Base-by-base conservation (phyloP, 495 filamentous ascomycete genomes). In the Darksidea phi region DNA sequence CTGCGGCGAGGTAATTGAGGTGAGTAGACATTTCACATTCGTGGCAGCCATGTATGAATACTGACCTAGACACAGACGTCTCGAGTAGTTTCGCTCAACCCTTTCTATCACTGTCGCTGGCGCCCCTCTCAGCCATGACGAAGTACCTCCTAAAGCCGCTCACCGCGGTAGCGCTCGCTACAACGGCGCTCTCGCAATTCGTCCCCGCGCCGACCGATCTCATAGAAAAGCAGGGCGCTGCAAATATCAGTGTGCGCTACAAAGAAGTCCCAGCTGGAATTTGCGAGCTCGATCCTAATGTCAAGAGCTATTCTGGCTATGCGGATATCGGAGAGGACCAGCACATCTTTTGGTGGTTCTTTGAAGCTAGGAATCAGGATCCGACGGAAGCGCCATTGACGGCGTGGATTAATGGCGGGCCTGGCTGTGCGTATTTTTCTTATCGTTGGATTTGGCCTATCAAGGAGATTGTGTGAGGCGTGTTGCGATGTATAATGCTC, bases 331-430 rank as follows among this genome's bases (percentile, higher is more conserved):
- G 64, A 1, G 80, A 82, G 50, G 67, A 84, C 64, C 70, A 86
- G 66, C 84, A 88, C 64, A 83, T 85, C 45, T 87, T 87, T 73
- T 87, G 67, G 59, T 79, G 77, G 76, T 79, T 77, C 57, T 70
- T 78, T 34, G 76, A 78, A 62, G 75, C 77, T 10, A 59, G 75
- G 20, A 74, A 79, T 23, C 55, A 76, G 36, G 64, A 71, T 49
- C 75, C 77, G 10, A 56, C 69, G 28, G 64, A 68, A 1, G 75
- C 77, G 6, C 77, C 77, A 2, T 61, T 78, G 28, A 75, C 75
- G 15, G 69, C 77, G n/a, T 89, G 84, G 84, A 76, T 88, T 66
- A 86, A 86, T 74, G 86, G 86, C 61, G 85, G 85, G 10, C 84
- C 85, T 11, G 85, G 50, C 50, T 66, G 28, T 32, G 28, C 4